Conservation (phyloP, 495 filamentous ascomycete genomes). For the Tuber aestivum region DNA sequence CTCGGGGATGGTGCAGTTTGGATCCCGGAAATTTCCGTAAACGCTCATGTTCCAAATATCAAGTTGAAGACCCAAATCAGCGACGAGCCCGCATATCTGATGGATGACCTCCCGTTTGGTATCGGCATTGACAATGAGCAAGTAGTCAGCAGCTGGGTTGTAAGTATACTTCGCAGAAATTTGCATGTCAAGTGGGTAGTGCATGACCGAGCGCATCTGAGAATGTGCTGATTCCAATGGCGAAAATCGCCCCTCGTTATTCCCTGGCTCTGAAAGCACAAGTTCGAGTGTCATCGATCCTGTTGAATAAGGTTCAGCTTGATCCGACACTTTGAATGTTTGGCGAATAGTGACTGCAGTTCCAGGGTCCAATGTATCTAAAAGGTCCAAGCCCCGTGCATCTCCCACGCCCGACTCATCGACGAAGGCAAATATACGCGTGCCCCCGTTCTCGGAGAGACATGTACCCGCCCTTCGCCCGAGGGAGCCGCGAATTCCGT, state of each 20-base stretch:
- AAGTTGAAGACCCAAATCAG: conserved; percentile 19
- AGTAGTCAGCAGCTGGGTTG: conserved; percentile 18
- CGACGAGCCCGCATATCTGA: conserved; percentile 15
- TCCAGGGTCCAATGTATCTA: conserved; percentile 18
- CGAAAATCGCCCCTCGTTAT: conserved; percentile 16
- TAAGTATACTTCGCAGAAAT: conserved; percentile 27
- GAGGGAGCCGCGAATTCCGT: conserved; percentile 19
- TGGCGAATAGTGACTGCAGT: conserved; percentile 9
- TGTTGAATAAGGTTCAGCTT: conserved; percentile 27
- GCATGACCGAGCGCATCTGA: conserved; percentile 26
- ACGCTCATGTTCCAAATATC: conserved; percentile 37
- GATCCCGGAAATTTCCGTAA: conserved; percentile 29
- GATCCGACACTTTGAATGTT: conserved; percentile 27
- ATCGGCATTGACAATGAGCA: conserved; percentile 31
- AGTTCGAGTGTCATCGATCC: conserved; percentile 18
- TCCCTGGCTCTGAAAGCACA: conserved; percentile 25
- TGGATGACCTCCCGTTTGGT: conserved; percentile 21
- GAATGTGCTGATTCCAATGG: conserved; percentile 4
- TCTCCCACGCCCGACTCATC: background rate
- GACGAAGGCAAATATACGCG: conserved; percentile 17
- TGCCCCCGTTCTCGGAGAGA: conserved; percentile 19
- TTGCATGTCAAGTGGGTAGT: conserved; percentile 26
- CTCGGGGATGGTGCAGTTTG: conserved; percentile 9
- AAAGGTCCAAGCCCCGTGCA: conserved; percentile 15
- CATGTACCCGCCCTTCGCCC: conserved; percentile 23